Evolutionary conservation across 1,284 basidiomycete genomes (phyloP).

Genomic region (Boletus sp.): DNA sequence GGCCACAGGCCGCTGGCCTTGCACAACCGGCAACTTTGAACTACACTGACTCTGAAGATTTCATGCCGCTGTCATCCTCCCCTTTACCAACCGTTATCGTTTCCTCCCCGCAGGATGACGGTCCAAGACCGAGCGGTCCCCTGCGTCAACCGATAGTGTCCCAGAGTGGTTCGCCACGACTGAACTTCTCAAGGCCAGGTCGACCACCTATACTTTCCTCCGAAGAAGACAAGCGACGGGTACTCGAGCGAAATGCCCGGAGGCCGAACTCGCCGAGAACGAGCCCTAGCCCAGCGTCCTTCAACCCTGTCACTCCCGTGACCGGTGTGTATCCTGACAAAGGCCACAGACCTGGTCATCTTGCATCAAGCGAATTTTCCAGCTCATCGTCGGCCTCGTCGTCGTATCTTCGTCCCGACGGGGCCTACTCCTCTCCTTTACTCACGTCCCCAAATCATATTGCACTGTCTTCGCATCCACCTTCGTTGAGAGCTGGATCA

Average conservation of each 20-base stretch:
- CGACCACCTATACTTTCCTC: slow-evolving; percentile 45
- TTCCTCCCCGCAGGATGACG: slow-evolving; percentile 37
- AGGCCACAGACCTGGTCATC: neutral
- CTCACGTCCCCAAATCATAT: slow-evolving; percentile 11
- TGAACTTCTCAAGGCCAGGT: slow-evolving; percentile 58
- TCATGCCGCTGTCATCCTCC: slow-evolving; percentile 37
- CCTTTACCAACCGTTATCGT: slow-evolving; percentile 47
- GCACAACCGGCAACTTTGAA: slow-evolving; percentile 5
- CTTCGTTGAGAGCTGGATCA: slow-evolving; percentile 39
- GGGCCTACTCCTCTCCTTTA: slow-evolving; percentile 15
- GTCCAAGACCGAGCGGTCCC: slow-evolving; percentile 6
- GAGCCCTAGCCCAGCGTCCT: slow-evolving; percentile 14
- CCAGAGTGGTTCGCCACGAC: slow-evolving; percentile 32
- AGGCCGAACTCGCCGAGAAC: slow-evolving; percentile 28
- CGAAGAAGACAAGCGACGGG: slow-evolving; percentile 56
- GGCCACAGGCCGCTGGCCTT: slow-evolving; percentile 12
- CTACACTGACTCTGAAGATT: slow-evolving; percentile 10
- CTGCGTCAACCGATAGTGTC: slow-evolving; percentile 36
- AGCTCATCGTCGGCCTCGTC: neutral
- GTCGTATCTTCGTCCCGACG: slow-evolving; percentile 23
- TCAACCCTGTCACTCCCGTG: slow-evolving; percentile 21
- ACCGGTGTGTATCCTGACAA: slow-evolving; percentile 18
- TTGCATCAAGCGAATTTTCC: neutral
- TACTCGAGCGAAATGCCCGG: slow-evolving; percentile 57
- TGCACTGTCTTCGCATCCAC: slow-evolving; percentile 25